phyloP scores from a whole-genome alignment of 805 yeast genomes.

The Cephaloascus albidus region DNA sequence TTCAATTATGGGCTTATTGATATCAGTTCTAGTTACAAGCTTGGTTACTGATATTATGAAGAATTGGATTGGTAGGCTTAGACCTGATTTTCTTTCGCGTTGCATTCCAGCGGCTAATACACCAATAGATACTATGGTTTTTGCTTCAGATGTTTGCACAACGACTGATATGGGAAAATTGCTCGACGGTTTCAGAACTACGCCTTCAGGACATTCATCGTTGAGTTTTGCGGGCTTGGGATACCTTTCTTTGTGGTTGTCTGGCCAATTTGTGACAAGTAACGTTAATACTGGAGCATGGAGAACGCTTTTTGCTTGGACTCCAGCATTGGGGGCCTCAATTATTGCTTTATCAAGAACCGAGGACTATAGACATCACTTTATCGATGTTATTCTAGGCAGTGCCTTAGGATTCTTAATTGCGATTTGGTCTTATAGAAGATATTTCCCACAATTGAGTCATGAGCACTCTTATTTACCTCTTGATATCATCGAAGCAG shows the following conservation, averaged over 20 bases:
- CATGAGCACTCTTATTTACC: conserved; percentile 30
- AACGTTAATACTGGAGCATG: conserved; percentile 47
- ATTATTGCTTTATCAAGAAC: conserved; percentile 81
- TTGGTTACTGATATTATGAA: conserved; percentile 67
- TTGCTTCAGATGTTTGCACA: conserved; percentile 61
- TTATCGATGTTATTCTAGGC: conserved; percentile 75
- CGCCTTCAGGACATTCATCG: conserved; percentile 78
- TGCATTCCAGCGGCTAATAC: conserved; percentile 62
- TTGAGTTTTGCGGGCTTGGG: conserved; percentile 62
- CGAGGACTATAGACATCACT: conserved; percentile 90
- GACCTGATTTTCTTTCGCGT: conserved; percentile 89
- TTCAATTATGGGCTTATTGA: conserved; percentile 55
- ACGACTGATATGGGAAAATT: conserved; percentile 30
- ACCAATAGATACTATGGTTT: conserved; percentile 43
- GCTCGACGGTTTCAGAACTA: conserved; percentile 70
- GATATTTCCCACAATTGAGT: conserved; percentile 37
- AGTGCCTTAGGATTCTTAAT: conserved; percentile 51
- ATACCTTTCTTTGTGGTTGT: conserved; percentile 53
- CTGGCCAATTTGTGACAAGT: conserved; percentile 47
- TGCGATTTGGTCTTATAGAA: conserved; percentile 49
- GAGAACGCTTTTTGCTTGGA: conserved; percentile 42
- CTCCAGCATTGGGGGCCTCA: conserved; percentile 62
- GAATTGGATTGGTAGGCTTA: conserved; percentile 77
- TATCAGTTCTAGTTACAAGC: conserved; percentile 51
- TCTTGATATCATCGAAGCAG: conserved; percentile 10